These are phyloP conservation scores for Phytophthora idaei DNA, from an alignment of 352 stramenopile species.

Conservation along the genomic window DNA sequence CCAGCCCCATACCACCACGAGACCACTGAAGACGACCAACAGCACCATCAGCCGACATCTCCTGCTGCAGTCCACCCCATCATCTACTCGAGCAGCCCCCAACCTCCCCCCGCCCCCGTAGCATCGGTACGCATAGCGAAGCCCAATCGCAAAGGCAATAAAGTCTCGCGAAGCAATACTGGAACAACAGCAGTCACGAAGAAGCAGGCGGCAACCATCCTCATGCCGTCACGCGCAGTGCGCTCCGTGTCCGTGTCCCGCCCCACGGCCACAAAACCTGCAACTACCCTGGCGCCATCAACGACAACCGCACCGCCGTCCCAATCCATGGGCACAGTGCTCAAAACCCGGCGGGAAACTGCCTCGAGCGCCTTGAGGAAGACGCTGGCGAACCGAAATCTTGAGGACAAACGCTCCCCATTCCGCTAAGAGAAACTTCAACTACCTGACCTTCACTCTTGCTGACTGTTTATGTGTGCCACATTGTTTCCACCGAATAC, in stretches of 20 bases:
- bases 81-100: conserved; percentile 12
- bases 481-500: neutral
- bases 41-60: conserved; percentile 4
- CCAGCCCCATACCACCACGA: conserved; percentile 2
- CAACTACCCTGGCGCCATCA: conserved; percentile 12
- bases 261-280: neutral
- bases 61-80: conserved; percentile 25
- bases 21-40: conserved; percentile 2
- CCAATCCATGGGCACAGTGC: conserved; percentile 19
- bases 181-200: neutral
- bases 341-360: conserved; percentile 61
- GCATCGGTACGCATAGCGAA: conserved; percentile 17
- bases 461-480: neutral
- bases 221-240: conserved; percentile 12
- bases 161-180: conserved; percentile 7
- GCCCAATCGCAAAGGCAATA: conserved; percentile 18
- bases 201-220: conserved; percentile 23
- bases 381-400: conserved; percentile 26
- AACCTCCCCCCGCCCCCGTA: conserved; percentile 14
- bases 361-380: conserved; percentile 65
- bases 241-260: conserved; percentile 16
- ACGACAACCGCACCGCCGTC: conserved; percentile 2
- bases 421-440: conserved; percentile 42
- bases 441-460: conserved; percentile 28
- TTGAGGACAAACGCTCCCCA: conserved; percentile 38